Evolutionary conservation across 176 grass and related monocot genomes (phyloP).

Genomic region (Coix lacrymajobi): DNA sequence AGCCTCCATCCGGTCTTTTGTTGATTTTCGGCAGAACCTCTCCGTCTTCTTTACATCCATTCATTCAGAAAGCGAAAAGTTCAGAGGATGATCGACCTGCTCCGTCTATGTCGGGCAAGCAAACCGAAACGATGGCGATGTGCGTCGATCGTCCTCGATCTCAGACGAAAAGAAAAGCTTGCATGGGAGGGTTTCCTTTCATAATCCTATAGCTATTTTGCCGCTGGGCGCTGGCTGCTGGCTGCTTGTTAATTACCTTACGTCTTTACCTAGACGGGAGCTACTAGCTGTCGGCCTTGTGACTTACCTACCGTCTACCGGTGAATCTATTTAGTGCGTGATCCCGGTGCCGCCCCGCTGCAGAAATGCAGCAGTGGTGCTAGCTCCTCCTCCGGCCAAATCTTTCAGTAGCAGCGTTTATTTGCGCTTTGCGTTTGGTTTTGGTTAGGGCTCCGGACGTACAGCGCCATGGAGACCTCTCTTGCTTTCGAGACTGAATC

Average conservation of each 20-base stretch:
- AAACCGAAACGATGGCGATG: conserved; percentile 3
- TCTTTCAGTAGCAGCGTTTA: background rate
- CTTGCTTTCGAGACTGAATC: background rate
- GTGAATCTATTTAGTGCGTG: conserved; percentile 12
- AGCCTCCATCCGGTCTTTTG: background rate
- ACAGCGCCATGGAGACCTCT: background rate
- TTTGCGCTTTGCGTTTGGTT: background rate
- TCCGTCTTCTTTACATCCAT: background rate
- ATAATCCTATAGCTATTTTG: background rate
- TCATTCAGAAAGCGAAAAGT: background rate
- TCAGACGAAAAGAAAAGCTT: background rate
- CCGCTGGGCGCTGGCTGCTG: background rate
- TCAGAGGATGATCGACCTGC: background rate
- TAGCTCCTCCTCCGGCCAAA: background rate
- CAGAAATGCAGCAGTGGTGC: background rate
- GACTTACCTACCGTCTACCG: conserved; percentile 37
- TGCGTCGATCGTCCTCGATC: too few species aligned
- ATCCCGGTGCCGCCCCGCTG: background rate
- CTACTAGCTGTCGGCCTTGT: conserved; percentile 34
- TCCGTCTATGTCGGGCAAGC: background rate
- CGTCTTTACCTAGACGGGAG: conserved; percentile 19
- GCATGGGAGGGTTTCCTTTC: background rate
- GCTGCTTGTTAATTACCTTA: background rate
- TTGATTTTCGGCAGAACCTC: background rate
- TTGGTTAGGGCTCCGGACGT: too few species aligned